Evolutionary conservation across 768 basidiomycete species (phyloP), one percentile per base, ranked within the genome.

Genomic region (Rhizopogon salebrosus): DNA sequence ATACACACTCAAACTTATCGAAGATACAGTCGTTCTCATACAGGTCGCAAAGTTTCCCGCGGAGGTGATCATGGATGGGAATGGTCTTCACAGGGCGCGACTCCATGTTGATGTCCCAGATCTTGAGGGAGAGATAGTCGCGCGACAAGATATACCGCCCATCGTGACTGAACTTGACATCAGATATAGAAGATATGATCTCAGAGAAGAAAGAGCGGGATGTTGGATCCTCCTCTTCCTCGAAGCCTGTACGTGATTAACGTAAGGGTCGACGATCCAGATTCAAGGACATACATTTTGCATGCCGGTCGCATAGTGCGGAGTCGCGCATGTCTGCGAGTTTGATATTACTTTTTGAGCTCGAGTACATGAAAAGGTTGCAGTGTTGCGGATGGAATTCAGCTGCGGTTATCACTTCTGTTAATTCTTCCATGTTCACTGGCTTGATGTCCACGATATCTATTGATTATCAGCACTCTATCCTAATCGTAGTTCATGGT

Each of bases 1-100:
- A 99, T 20, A 92, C 88, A 68, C 97, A 98, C 73, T 99, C 97
- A 61, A 98, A 99, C 72, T 98, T 98, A 78, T 99, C 97, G 68
- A 98, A 99, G 64, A 99, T 99, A 72, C 97, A 98, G 65, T 99
- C 97, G 63, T 98, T 99, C 77, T 99, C 97, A 66, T 99, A 99
- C 57, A 98, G 72, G 70, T 99, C 97, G 70, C 97, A 99, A 7
- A 99, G 84, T 70, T 98, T 99, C 51, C 92, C 91, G 49, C 95
- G 85, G 41, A 99, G 79, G 70, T 98, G 95, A 62, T 99, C 97
- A 65, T 99, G 97, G 63, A 99, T 98, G 49, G 93, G 89, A 69
- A 99, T 98, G 11, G 94, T 98, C 76, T 97, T 95, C 54, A 99
- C 74, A 13, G 97, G 97, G 62, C 88, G 83, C 58, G 84, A 86